Base-by-base conservation (phyloP, 768 basidiomycete genomes). In the Tephrocybe sp. region DNA sequence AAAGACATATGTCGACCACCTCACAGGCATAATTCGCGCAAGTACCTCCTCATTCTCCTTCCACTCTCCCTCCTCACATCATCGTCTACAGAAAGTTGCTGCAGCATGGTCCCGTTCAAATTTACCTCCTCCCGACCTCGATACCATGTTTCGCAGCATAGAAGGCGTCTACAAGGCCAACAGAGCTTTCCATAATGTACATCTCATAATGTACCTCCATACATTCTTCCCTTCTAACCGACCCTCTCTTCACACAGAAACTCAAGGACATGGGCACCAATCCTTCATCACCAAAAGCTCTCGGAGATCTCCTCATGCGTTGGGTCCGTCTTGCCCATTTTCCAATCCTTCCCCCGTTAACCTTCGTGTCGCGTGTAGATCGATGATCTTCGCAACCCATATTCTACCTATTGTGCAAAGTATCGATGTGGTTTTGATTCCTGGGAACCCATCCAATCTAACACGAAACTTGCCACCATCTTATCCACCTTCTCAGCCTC, bases 51-150 rank as follows among this genome's bases (percentile, higher is more conserved):
- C 39, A 34, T 23, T 25, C 30, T 37, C 46, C 29, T 41, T 45
- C 52, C 34, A 31, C 53, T 19, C 31, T n/a, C 34, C 15, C 22
- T 30, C 31, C 22, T 54, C 47, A 62, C 50, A 41, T 12, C 48
- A 49, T 56, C 19, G 41, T 33, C 34, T 57, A 19, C 63, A 98
- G 94, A 92, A 89, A 82, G 89, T 97, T 4, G 97, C 97, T 9
- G 86, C 87, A n/a, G 97, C 97, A 42, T 99, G 97, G 97, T 97
- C 94, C 9, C 76, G 93, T 34, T 80, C 84, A 33, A 97, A 97
- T 66, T 84, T 99, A 31, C 97, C 97, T 15, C 97, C 97, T 13
- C 80, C 80, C 7, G 87, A 91, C 56, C 77, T 99, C 24, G 97
- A 99, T 67, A 69, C 77, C 45, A 95, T 98, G 90, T 99, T 99